Conservation (phyloP, 2,329 filamentous ascomycete genomes). For the Tolypocladium endophyticum region DNA sequence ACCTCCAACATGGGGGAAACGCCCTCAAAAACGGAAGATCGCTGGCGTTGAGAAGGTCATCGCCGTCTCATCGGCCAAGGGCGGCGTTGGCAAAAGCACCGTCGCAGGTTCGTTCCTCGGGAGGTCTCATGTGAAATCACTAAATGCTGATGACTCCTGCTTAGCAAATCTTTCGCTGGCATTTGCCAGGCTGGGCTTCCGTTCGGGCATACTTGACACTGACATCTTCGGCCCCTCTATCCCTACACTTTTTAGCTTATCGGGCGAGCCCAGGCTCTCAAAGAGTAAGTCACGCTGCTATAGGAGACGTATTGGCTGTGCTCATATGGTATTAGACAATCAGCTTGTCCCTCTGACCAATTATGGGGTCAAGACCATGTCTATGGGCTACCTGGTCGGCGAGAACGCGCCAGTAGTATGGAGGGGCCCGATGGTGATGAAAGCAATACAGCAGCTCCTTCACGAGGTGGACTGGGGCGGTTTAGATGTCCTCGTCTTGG, state of each 20-base stretch:
- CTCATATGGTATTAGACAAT: conserved; percentile 43
- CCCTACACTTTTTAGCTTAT: conserved; percentile 76
- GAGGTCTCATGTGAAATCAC: not conserved
- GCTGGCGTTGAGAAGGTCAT: conserved; percentile 82
- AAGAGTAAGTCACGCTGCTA: conserved; percentile 39
- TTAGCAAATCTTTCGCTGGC: conserved; percentile 73
- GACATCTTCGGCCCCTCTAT: conserved; percentile 97
- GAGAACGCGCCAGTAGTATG: conserved; percentile 80
- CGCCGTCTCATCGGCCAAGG: conserved; percentile 94
- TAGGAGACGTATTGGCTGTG: not conserved
- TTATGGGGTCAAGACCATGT: conserved; percentile 97
- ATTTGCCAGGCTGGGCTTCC: conserved; percentile 71
- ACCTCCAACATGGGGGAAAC: conserved; percentile 48
- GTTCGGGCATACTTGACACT: conserved; percentile 82
- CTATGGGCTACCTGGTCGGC: conserved; percentile 86
- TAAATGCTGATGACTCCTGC: not conserved
- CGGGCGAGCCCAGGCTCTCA: conserved; percentile 67
- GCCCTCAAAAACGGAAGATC: conserved; percentile 74
- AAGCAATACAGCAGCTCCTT: conserved; percentile 87
- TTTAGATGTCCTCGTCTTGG: conserved; percentile 79
- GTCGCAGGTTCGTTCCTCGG: conserved; percentile 56
- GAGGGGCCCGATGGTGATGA: conserved; percentile 96
- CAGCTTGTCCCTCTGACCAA: conserved; percentile 81
- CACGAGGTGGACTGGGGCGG: conserved; percentile 92
- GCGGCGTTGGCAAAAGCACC: conserved; percentile 96